Conservation (phyloP, 1,139 yeast species). For the Hemisphaericaspora subhashii region DNA sequence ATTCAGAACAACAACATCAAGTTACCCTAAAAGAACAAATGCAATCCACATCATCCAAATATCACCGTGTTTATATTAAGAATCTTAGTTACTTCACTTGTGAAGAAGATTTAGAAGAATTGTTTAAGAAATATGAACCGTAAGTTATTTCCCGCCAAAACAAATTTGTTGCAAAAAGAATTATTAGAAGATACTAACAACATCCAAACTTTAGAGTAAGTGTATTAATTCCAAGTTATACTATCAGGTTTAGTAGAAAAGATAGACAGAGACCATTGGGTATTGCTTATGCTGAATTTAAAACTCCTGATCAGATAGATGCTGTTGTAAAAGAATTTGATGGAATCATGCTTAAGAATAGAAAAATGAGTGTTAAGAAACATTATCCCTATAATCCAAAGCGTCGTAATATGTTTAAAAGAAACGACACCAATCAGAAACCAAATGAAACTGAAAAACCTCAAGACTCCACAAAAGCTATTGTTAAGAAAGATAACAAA, state of each 20-base stretch:
- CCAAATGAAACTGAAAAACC: background rate
- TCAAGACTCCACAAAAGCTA: background rate
- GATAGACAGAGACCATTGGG: conserved; percentile 53
- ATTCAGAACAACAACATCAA: too few relatives aligned
- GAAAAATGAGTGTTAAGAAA: conserved; percentile 35
- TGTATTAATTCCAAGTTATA: conserved; percentile 55
- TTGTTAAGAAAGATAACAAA: background rate
- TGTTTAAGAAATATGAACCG: conserved; percentile 62
- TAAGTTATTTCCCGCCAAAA: conserved; percentile 11
- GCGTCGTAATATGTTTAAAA: conserved; percentile 9
- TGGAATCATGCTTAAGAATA: conserved; percentile 39
- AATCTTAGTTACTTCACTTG: conserved; percentile 73
- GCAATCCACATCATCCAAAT: conserved; percentile 6
- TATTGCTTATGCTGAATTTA: conserved; percentile 65
- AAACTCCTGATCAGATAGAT: conserved; percentile 48
- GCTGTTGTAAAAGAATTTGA: conserved; percentile 43
- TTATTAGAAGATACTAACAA: too few relatives aligned
- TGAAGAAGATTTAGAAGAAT: conserved; percentile 69
- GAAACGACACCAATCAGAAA: background rate
- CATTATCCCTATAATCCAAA: conserved; percentile 43
- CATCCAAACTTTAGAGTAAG: too few relatives aligned
- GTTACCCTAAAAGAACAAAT: background rate
- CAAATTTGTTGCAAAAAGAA: conserved; percentile 1
- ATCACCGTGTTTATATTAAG: conserved; percentile 69
- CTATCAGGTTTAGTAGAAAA: conserved; percentile 45